phyloP scores from a whole-genome alignment of 208 protist genomes.

The Wallacemonas collosoma region DNA sequence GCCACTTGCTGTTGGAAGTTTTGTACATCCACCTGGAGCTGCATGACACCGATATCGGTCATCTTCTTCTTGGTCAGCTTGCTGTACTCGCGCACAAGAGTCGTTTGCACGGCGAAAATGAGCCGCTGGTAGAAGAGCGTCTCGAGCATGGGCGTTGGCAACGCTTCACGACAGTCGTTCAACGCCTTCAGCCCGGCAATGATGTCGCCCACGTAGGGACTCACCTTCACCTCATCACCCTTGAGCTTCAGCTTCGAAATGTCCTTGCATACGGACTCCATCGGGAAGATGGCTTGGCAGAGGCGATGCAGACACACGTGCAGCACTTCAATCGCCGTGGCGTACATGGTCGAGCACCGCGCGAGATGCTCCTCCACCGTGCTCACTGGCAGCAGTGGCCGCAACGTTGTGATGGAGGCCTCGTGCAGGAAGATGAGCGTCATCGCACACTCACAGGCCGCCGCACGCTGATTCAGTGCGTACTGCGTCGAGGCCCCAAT shows the following conservation, averaged over 20 bases:
- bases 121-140: slow-evolving; percentile 63
- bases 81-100: slow-evolving; percentile 70
- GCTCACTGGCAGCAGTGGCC: slow-evolving; percentile 53
- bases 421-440: slow-evolving; percentile 69
- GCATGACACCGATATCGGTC: slow-evolving; percentile 76
- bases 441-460: slow-evolving; percentile 61
- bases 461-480: slow-evolving; percentile 54
- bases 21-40: slow-evolving; percentile 84
- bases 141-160: slow-evolving; percentile 72
- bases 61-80: slow-evolving; percentile 75
- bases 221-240: slow-evolving; percentile 65
- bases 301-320: slow-evolving; percentile 82
- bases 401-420: slow-evolving; percentile 51
- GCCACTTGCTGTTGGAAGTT: slow-evolving; percentile 75
- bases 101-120: slow-evolving; percentile 71
- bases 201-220: slow-evolving; percentile 58
- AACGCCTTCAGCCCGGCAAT: slow-evolving; percentile 50
- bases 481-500: slow-evolving; percentile 62
- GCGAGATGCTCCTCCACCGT: slow-evolving; percentile 39
- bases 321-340: slow-evolving; percentile 63
- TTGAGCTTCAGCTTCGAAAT: slow-evolving; percentile 64
- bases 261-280: slow-evolving; percentile 50
- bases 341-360: slow-evolving; percentile 48
- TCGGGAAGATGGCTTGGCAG: slow-evolving; percentile 70
- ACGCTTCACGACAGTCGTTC: slow-evolving; percentile 46